Conservation (phyloP, 192 early-diverging fungal species). For the Coemansia sp. region DNA sequence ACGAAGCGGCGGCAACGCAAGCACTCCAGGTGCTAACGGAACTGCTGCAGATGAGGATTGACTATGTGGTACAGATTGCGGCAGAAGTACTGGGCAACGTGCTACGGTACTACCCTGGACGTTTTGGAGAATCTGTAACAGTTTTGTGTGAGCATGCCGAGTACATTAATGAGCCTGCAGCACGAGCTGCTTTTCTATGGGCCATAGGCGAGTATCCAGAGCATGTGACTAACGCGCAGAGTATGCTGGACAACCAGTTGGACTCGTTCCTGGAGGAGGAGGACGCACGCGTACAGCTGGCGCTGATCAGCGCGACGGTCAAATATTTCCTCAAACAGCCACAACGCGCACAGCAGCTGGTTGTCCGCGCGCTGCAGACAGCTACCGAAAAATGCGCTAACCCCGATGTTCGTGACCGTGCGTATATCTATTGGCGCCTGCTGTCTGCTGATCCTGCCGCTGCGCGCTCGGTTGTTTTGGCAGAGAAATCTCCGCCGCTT, state of each 20-base stretch:
- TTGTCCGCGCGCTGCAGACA: conserved; percentile 81
- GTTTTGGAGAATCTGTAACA: conserved; percentile 81
- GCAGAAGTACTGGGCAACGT: conserved; percentile 94
- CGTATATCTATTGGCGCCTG: conserved; percentile 97
- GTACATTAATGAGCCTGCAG: conserved; percentile 84
- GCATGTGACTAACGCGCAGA: conserved; percentile 76
- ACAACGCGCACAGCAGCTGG: conserved; percentile 76
- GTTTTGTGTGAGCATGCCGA: conserved; percentile 90
- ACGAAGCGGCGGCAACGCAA: conserved; percentile 80
- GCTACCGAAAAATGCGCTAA: conserved; percentile 89
- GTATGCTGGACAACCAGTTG: conserved; percentile 73
- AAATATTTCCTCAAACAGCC: conserved; percentile 95
- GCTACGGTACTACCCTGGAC: conserved; percentile 89
- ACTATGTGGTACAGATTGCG: conserved; percentile 89
- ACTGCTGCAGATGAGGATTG: conserved; percentile 84
- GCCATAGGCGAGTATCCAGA: conserved; percentile 96
- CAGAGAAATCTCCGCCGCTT: conserved; percentile 85
- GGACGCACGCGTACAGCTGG: conserved; percentile 82
- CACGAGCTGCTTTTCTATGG: conserved; percentile 90
- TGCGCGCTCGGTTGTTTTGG: conserved; percentile 86
- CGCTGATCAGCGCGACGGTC: conserved; percentile 84
- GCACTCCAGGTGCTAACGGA: conserved; percentile 87
- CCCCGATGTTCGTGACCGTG: conserved; percentile 93
- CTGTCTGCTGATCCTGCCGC: conserved; percentile 90
- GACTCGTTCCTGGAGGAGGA: conserved; percentile 86